Conservation (phyloP, 331 rosid species). For the Phaseolus coccineus region DNA sequence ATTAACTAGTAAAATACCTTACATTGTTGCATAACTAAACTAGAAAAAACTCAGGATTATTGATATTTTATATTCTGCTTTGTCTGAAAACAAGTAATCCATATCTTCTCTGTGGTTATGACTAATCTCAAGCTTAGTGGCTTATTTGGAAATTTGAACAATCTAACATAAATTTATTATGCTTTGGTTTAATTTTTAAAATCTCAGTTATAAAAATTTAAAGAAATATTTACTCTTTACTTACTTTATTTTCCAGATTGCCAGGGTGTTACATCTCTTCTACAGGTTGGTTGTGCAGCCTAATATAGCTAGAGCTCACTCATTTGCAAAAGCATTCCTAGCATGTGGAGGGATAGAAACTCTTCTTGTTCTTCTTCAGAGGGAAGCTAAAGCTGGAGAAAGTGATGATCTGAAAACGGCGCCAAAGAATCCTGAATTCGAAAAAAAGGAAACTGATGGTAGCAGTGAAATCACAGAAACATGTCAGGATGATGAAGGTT, state of each 20-base stretch:
- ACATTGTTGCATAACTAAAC: not conserved
- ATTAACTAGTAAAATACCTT: not conserved
- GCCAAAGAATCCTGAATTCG: slow-evolving; percentile 47
- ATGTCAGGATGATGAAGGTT: slow-evolving; percentile 59
- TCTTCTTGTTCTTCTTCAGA: slow-evolving; percentile 90
- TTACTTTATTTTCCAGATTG: slow-evolving; percentile 70
- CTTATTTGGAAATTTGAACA: slow-evolving; percentile 39
- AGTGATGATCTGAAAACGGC: slow-evolving; percentile 58
- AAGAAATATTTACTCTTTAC: slow-evolving; percentile 37
- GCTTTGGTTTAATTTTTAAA: slow-evolving; percentile 28
- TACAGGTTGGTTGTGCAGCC: slow-evolving; percentile 96
- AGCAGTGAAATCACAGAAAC: slow-evolving; percentile 50
- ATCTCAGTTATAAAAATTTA: slow-evolving; percentile 23
- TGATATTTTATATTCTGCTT: not conserved
- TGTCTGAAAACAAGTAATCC: not conserved
- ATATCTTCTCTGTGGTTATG: slow-evolving; percentile 5
- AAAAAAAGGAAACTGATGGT: slow-evolving; percentile 49
- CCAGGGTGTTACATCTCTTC: slow-evolving; percentile 89
- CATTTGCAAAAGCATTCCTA: slow-evolving; percentile 89
- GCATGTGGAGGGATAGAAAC: slow-evolving; percentile 93
- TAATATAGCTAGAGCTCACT: slow-evolving; percentile 79
- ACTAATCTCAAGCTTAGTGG: slow-evolving; percentile 29
- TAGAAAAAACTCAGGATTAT: not conserved
- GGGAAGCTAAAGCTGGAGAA: slow-evolving; percentile 90
- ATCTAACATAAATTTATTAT: slow-evolving; percentile 11